Conservation (phyloP, 805 yeast genomes). For the Candida stauntonica region DNA sequence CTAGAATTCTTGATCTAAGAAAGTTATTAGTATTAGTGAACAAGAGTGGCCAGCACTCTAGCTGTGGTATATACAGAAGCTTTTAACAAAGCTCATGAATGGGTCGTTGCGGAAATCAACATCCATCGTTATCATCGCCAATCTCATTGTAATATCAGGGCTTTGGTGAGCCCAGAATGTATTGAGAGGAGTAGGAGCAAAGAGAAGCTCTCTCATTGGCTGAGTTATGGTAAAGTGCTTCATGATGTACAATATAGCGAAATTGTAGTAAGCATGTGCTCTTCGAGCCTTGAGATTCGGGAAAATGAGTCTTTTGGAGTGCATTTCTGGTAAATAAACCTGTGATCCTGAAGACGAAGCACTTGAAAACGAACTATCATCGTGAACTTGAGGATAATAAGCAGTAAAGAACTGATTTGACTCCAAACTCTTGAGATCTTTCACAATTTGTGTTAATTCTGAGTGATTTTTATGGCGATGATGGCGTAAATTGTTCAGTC, state of each 20-base stretch:
- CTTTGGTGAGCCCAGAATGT: constrained; percentile 17
- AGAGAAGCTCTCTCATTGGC: constrained; percentile 1
- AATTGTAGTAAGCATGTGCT: constrained; percentile 21
- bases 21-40: background rate
- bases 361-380: constrained; percentile 4
- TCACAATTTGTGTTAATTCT: constrained; percentile 4
- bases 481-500: constrained; percentile 18
- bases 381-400: constrained; percentile 13
- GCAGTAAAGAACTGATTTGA: constrained; percentile 17
- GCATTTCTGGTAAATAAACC: too few species aligned
- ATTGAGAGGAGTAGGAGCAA: constrained; percentile 4
- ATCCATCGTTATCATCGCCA: constrained; percentile 5
- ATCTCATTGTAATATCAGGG: constrained; percentile 9
- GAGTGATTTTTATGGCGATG: background rate
- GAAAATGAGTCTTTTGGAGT: constrained; percentile 6
- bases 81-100: constrained; percentile 18
- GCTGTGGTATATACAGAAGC: too few species aligned
- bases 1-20: too few species aligned
- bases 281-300: constrained; percentile 13
- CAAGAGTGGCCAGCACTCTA: too few species aligned
- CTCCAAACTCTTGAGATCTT: constrained; percentile 19
- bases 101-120: constrained; percentile 17
- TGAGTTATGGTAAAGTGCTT: constrained; percentile 8
- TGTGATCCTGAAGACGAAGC: constrained; percentile 6
- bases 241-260: constrained; percentile 11